Evolutionary conservation across 805 yeast genomes (phyloP).

Genomic region (Metschnikowia cerradonensis): DNA sequence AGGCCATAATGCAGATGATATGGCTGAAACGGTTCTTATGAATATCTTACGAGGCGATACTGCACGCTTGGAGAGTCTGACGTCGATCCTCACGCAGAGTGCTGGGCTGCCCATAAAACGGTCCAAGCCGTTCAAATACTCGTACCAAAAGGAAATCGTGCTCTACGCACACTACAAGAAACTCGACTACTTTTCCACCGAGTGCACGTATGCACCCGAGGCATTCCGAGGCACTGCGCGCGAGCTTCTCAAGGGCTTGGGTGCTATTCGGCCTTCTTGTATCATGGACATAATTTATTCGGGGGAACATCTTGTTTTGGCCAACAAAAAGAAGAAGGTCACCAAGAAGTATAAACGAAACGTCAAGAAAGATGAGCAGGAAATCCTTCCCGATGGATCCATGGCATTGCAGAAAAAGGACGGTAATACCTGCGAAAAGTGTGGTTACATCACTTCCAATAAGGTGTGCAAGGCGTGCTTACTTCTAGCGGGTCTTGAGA

Average conservation of each 20-base stretch:
- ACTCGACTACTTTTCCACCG: slow-evolving; percentile 93
- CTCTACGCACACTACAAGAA: slow-evolving; percentile 94
- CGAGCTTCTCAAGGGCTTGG: slow-evolving; percentile 83
- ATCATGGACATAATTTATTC: slow-evolving; percentile 91
- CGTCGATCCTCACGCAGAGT: slow-evolving; percentile 77
- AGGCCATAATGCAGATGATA: slow-evolving; percentile 98
- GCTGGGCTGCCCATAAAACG: slow-evolving; percentile 87
- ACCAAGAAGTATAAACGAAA: slow-evolving; percentile 33
- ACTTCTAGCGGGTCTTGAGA: slow-evolving; percentile 77
- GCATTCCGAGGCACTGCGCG: slow-evolving; percentile 98
- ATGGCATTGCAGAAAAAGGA: slow-evolving; percentile 46
- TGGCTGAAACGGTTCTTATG: slow-evolving; percentile 98
- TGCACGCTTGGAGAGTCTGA: slow-evolving; percentile 84
- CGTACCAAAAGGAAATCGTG: slow-evolving; percentile 96
- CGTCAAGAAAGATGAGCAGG: slow-evolving; percentile 36
- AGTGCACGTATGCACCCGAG: slow-evolving; percentile 97
- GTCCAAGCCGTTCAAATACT: slow-evolving; percentile 91
- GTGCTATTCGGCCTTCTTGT: slow-evolving; percentile 85
- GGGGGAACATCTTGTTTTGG: slow-evolving; percentile 79
- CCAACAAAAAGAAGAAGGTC: slow-evolving; percentile 51
- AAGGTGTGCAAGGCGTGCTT: slow-evolving; percentile 90
- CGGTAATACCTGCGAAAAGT: slow-evolving; percentile 76
- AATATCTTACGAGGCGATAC: slow-evolving; percentile 93
- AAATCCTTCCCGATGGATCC: slow-evolving; percentile 60
- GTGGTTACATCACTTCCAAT: slow-evolving; percentile 91